Percentiles rank a stretch among this genome's conserved stretches.
These are phyloP conservation scores for Alternaria sp. DNA, from an alignment of 2,329 filamentous ascomycete species.

Conservation along the genomic window DNA sequence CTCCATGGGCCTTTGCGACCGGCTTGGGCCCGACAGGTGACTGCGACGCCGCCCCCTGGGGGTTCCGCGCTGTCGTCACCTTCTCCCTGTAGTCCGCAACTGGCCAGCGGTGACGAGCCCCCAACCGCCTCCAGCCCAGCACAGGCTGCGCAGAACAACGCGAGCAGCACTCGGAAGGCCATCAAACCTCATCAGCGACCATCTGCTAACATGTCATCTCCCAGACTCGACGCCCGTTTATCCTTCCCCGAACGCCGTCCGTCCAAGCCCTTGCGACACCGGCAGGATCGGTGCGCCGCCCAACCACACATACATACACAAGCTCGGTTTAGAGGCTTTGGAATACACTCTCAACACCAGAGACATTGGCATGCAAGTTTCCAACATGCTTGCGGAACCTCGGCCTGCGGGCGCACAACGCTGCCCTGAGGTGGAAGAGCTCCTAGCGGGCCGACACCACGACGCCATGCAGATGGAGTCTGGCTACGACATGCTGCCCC, in stretches of 20 bases:
- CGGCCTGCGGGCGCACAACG: conserved; percentile 33
- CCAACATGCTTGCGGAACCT: conserved; percentile 38
- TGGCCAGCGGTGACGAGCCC: conserved; percentile 41
- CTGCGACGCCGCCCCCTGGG: conserved; percentile 25
- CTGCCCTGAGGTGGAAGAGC: conserved; percentile 33
- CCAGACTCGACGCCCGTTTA: conserved; percentile 30
- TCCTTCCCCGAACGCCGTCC: conserved; percentile 41
- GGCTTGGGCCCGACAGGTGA: conserved; percentile 11
- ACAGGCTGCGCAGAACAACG: conserved; percentile 23
- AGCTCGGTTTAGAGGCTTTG: conserved; percentile 27
- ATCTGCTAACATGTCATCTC: conserved; percentile 28
- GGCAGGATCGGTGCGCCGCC: conserved; percentile 45
- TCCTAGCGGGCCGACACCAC: conserved; percentile 39
- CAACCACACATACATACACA: conserved; percentile 28
- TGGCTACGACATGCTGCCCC: conserved; percentile 37
- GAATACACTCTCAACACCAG: conserved; percentile 9
- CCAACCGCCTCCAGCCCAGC: conserved; percentile 28
- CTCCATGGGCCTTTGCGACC: conserved; percentile 43
- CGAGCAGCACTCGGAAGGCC: conserved; percentile 24
- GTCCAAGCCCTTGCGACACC: conserved; percentile 49
- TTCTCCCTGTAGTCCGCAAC: conserved; percentile 39
- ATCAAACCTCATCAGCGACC: conserved; percentile 24
- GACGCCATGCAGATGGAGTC: conserved; percentile 28
- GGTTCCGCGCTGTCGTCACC: conserved; percentile 32
- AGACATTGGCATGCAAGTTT: conserved; percentile 39